Evolutionary conservation across 2,329 filamentous ascomycete genomes (phyloP), one percentile per base, ranked within the genome.

Genomic region (Trichoderma lentiforme): DNA sequence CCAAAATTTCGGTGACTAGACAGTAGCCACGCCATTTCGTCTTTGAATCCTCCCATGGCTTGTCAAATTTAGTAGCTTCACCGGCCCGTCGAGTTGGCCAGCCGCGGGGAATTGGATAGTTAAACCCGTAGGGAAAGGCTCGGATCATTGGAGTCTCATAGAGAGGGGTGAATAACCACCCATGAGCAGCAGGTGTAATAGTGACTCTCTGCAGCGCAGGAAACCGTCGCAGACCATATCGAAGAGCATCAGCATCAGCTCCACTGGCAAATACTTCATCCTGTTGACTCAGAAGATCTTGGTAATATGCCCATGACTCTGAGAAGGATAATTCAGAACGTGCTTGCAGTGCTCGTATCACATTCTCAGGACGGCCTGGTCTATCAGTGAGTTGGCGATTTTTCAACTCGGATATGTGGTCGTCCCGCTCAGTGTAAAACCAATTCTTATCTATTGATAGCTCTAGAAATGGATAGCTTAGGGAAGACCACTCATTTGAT

Each of bases 111-210:
- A 51, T 51, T 51, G 43, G 43, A 51, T 51, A 51, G n/a, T 51
- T 51, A 12, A 51, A 51, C 9, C 43, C 43, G 9, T 51, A 51
- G 43, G 43, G 43, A 14, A 85, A 79, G 3, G 79, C 77, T 6
- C 82, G 81, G 34, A 83, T 82, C 75, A 82, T 82, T 1, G 83
- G 83, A 0, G 83, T 85, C 24, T 81, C 73, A 64, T 85, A 84
- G 0, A 79, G 71, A 0, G 83, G 83, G 0, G 71, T 63, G n/a
- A 80, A 79, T 0, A 80, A 71, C 57, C 76, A 74, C 0, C 81
- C 81, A 73, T 85, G 83, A 0, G 81, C 76, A 2, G 81, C 80
- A 7, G 80, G 80, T 4, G 83, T 84, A 14, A 85, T 71, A 0
- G 77, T 83, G 9, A 86, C 74, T 57, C 78, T 79, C 39, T 71